Base-by-base conservation (phyloP, 495 filamentous ascomycete species). In the Xylaria cubensis region DNA sequence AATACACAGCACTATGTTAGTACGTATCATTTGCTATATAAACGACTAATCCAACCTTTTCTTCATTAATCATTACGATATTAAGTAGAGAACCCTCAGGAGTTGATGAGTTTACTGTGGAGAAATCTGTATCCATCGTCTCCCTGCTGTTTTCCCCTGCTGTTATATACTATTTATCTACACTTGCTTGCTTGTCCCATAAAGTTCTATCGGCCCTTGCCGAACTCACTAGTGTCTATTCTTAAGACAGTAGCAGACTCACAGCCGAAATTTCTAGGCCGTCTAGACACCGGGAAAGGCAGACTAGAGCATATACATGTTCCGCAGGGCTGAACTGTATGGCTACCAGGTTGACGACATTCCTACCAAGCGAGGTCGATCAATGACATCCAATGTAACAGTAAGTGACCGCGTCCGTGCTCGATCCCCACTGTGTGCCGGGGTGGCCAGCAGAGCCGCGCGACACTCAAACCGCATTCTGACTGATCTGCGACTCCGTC, bases 401-500 rank as follows among this genome's bases (percentile, higher is more conserved):
- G 24, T 15, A 61, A 34, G 34, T 61, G 53, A 61, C 2, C 15
- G 15, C 61, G 61, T 64, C 39, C 39, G 59, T 7, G 26, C 48
- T 29, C 42, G 48, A 26, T 56, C 65, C 48, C 34, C 48, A 51
- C 48, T 4, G 0, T 17, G 42, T 17, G 29, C 46, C 32, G 50
- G 48, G 65, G 53, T 44, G 42, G 67, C 8, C 51, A 62, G 67
- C 59, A 76, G 69, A 75, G 72, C 75, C 71, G 71, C 50, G 36
- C 56, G 72, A 75, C 70, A 67, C 69, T 76, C 73, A 78, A 75
- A 78, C 75, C 63, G 67, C 59, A 70, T 77, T 72, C 74, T 71
- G 74, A 76, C 74, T 69, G 74, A 64, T 64, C 74, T 76, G 77
- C 74, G 75, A 76, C 77, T 74, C 64, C 34, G 61, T 72, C 74